These are phyloP conservation scores for Torulaspora globosa DNA, from an alignment of 1,139 yeast genomes.

Conservation along the genomic window DNA sequence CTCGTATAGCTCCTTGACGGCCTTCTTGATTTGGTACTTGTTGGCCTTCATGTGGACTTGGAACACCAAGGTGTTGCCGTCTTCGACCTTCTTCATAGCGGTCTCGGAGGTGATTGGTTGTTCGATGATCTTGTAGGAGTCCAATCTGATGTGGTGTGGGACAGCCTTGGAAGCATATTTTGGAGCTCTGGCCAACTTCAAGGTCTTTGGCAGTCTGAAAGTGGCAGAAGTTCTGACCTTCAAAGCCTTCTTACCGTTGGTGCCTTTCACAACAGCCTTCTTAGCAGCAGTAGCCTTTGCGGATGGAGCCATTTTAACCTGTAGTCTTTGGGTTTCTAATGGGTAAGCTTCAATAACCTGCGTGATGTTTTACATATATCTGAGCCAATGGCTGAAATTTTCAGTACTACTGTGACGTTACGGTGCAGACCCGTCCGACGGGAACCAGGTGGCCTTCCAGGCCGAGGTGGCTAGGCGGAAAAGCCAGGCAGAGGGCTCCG, in stretches of 20 bases:
- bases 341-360: neutral
- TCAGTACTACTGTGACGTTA: neutral
- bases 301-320: constrained; percentile 50
- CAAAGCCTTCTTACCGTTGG: constrained; percentile 82
- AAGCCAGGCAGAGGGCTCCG: neutral
- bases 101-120: constrained; percentile 97
- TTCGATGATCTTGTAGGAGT: constrained; percentile 91
- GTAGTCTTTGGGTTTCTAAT: constrained; percentile 5
- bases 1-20: constrained; percentile 96
- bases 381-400: neutral
- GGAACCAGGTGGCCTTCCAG: neutral
- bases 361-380: constrained; percentile 2
- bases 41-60: constrained; percentile 95
- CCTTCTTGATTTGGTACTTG: constrained; percentile 97
- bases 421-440: neutral
- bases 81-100: constrained; percentile 99
- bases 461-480: neutral
- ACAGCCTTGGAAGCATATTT: constrained; percentile 94
- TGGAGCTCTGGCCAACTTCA: constrained; percentile 90
- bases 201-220: constrained; percentile 97
- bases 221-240: constrained; percentile 94
- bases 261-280: constrained; percentile 98
- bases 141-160: constrained; percentile 96
- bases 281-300: constrained; percentile 94
- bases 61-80: constrained; percentile 98